Percentiles rank a stretch among this genome's conserved stretches.
These are phyloP conservation scores for Monosporascus sp. DNA, from an alignment of 2,329 filamentous ascomycete genomes.

Conservation along the genomic window DNA sequence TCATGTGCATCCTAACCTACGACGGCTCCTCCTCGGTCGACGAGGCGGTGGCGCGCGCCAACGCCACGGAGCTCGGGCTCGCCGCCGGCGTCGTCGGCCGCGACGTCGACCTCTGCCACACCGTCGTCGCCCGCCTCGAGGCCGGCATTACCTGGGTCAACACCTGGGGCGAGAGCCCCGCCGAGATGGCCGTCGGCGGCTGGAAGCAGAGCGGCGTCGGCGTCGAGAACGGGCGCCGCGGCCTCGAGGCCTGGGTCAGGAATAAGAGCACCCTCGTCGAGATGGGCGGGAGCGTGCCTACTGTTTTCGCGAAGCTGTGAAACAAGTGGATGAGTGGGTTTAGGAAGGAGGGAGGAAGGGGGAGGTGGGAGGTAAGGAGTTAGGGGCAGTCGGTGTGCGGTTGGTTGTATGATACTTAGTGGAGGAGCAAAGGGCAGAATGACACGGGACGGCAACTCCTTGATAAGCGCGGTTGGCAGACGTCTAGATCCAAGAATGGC, in stretches of 20 bases:
- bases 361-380: too few species aligned
- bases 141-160: slow-evolving; percentile 91
- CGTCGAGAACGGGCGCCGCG: slow-evolving; percentile 77
- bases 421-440: too few species aligned
- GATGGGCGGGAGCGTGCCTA: slow-evolving; percentile 65
- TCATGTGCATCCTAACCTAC: slow-evolving; percentile 77
- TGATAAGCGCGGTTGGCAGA: too few species aligned
- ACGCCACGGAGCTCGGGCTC: slow-evolving; percentile 71
- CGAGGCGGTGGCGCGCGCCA: slow-evolving; percentile 67
- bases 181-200: slow-evolving; percentile 87
- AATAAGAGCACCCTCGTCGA: slow-evolving; percentile 89
- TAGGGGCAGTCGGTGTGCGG: too few species aligned
- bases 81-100: slow-evolving; percentile 80
- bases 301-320: slow-evolving; percentile 68
- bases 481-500: too few species aligned
- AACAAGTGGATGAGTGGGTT: not conserved
- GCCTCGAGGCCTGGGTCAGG: slow-evolving; percentile 74
- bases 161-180: slow-evolving; percentile 86
- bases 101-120: slow-evolving; percentile 68
- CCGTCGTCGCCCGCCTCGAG: slow-evolving; percentile 64
- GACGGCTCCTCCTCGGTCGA: slow-evolving; percentile 49
- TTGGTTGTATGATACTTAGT: too few species aligned
- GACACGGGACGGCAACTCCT: too few species aligned
- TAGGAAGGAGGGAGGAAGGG: not conserved
- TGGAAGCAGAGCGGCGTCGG: slow-evolving; percentile 90